phyloP scores from a whole-genome alignment of 192 early-diverging fungal genomes.

The Rhizoclosmatium sp. region DNA sequence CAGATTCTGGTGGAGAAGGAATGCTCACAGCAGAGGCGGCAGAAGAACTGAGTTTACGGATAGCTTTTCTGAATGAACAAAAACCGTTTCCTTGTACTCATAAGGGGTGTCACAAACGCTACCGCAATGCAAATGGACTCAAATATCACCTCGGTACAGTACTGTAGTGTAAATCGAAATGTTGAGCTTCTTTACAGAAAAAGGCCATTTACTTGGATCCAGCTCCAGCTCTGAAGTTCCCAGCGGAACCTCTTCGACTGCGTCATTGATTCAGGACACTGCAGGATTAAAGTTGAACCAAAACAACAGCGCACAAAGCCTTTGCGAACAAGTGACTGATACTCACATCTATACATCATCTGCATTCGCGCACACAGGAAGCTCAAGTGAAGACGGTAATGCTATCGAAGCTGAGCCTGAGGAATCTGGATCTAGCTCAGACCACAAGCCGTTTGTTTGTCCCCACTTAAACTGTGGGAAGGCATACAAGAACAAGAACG shows the following conservation, averaged over 20 bases:
- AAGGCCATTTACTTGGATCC: not conserved
- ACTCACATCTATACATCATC: not conserved
- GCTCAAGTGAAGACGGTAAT: not conserved
- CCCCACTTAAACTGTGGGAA: slow-evolving; percentile 34
- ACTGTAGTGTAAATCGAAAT: not conserved
- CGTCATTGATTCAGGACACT: slow-evolving; percentile 5
- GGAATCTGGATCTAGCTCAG: not conserved
- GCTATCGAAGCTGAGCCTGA: not conserved
- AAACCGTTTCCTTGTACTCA: slow-evolving; percentile 32
- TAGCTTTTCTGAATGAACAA: slow-evolving; percentile 32
- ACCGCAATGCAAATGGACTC: slow-evolving; percentile 35
- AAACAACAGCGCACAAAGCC: slow-evolving; percentile 3
- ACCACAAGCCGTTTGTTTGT: slow-evolving; percentile 34
- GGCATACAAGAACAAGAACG: slow-evolving; percentile 42
- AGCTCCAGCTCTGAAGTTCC: not conserved
- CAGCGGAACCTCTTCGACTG: not conserved
- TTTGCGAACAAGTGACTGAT: not conserved
- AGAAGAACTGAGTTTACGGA: slow-evolving; percentile 14
- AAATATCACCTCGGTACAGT: slow-evolving; percentile 35
- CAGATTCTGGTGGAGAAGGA: slow-evolving; percentile 19
- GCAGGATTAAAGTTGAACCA: not conserved
- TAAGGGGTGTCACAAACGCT: slow-evolving; percentile 33
- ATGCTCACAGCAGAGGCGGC: slow-evolving; percentile 13
- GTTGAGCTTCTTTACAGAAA: not conserved
- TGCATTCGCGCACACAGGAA: slow-evolving; percentile 8